Base-by-base conservation (phyloP, 495 filamentous ascomycete species). In the Rhypophila decipiens region DNA sequence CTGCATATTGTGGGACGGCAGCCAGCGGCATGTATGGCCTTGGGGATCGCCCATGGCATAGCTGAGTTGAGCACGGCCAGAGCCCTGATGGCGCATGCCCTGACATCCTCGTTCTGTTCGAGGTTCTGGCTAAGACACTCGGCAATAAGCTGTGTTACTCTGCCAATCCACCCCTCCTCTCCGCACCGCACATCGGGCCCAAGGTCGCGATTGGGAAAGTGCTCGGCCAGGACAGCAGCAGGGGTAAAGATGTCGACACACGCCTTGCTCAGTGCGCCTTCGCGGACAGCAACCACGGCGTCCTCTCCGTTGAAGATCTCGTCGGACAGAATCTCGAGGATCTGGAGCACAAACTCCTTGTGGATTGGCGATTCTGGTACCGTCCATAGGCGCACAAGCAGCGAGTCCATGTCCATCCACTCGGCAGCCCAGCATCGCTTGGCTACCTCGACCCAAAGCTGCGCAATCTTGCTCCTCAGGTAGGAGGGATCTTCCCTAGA, bases 171-270 rank as follows among this genome's bases (percentile, higher is more conserved):
- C 19, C 93, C 94, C 45, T 95, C 87, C 34, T 80, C 68, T 20
- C 86, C 88, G 60, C 68, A 87, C 40, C 89, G 78, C 29, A 87
- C 75, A 40, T 82, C 72, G 13, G 79, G 68, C 24, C 68, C 71
- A 47, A 69, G 64, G 36, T 77, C 71, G 56, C 89, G 68, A 54
- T 82, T 79, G 4, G 87, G 84, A 52, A 86, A 86, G 22, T 82
- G 68, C 44, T 93, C 83, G 48, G 74, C 67, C 33, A 95, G 77
- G n/a, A 95, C 80, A 5, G 69, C 66, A 21, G 80, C 69, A 4
- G 94, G 88, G 0, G 88, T 89, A 61, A 95, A 95, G 42, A 97
- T 89, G 53, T 97, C 91, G 46, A 96, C 84, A 57, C 90, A 85
- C 9, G 87, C 86, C 57, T 85, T 85, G 60, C 89, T 94, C 44